Evolutionary conservation across 352 stramenopile species (phyloP).

Genomic region (Phytophthora hybrid): DNA sequence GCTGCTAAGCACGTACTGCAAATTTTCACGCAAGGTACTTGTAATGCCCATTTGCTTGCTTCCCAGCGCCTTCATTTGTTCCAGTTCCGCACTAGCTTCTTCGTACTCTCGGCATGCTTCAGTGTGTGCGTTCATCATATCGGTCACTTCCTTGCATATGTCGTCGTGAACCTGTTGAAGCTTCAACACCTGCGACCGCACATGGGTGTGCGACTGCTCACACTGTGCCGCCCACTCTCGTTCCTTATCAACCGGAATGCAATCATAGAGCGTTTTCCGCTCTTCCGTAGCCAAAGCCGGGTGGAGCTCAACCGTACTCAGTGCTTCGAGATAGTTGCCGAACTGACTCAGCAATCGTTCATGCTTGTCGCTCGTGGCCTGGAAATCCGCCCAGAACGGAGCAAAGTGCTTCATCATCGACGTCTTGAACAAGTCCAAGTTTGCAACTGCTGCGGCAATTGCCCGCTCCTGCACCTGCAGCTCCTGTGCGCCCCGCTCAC

Average conservation of each 20-base stretch:
- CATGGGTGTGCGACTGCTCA: conserved; percentile 76
- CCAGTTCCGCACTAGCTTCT: conserved; percentile 53
- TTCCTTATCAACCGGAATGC: conserved; percentile 83
- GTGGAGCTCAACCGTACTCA: conserved; percentile 73
- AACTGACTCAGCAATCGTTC: conserved; percentile 73
- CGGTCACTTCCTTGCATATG: conserved; percentile 68
- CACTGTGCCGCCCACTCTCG: conserved; percentile 82
- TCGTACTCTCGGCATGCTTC: conserved; percentile 53
- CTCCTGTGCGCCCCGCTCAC: conserved; percentile 60
- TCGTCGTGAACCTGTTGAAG: conserved; percentile 74
- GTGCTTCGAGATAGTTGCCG: conserved; percentile 64
- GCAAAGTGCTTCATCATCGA: conserved; percentile 87
- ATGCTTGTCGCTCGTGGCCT: conserved; percentile 62
- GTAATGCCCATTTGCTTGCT: conserved; percentile 66
- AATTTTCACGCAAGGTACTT: conserved; percentile 66
- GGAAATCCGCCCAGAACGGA: conserved; percentile 85
- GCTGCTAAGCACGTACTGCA: conserved; percentile 69
- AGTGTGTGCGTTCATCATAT: conserved; percentile 56
- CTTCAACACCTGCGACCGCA: conserved; percentile 69
- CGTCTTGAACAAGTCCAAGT: conserved; percentile 83
- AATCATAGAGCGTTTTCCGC: conserved; percentile 82
- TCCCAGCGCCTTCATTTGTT: conserved; percentile 61
- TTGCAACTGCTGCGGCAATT: conserved; percentile 77
- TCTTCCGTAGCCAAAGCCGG: conserved; percentile 61
- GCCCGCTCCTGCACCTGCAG: conserved; percentile 75